These are phyloP conservation scores for Tuber aestivum DNA, from an alignment of 495 filamentous ascomycete species.

Conservation along the genomic window DNA sequence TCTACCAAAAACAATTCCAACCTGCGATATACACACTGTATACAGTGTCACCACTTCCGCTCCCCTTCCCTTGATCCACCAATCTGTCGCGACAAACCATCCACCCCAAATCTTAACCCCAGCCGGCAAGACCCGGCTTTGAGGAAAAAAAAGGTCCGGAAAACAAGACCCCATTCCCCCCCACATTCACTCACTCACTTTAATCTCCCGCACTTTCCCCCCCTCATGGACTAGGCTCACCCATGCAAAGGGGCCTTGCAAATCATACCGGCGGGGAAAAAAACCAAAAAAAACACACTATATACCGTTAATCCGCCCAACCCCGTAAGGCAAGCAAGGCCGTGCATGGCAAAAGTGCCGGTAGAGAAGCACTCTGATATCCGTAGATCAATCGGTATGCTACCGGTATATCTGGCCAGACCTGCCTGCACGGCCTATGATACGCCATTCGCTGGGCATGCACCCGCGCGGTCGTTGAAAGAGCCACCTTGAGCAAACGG, in stretches of 20 bases:
- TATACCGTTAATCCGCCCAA: not conserved
- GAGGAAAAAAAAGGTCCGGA: not conserved
- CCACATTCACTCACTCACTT: not conserved
- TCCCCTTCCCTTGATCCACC: not conserved
- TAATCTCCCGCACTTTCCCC: not conserved
- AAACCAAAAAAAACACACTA: not conserved
- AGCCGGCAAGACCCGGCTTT: not conserved
- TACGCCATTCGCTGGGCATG: not conserved
- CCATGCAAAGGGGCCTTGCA: not conserved
- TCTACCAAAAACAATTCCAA: not conserved
- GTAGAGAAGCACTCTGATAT: not conserved
- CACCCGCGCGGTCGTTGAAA: not conserved
- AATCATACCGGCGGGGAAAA: not conserved
- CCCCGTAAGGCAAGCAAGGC: not conserved
- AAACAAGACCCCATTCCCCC: not conserved
- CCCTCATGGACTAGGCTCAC: not conserved
- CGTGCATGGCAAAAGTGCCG: not conserved
- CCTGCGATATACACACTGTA: not conserved
- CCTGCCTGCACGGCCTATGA: not conserved
- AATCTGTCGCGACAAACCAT: not conserved
- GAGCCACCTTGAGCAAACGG: not conserved
- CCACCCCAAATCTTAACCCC: not conserved
- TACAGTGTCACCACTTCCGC: not conserved
- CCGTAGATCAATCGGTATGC: not conserved
- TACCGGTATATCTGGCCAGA: not conserved